Percentiles rank a stretch among this genome's conserved stretches.
phyloP scores from a whole-genome alignment of 208 protist species.

The Leishmania major region DNA sequence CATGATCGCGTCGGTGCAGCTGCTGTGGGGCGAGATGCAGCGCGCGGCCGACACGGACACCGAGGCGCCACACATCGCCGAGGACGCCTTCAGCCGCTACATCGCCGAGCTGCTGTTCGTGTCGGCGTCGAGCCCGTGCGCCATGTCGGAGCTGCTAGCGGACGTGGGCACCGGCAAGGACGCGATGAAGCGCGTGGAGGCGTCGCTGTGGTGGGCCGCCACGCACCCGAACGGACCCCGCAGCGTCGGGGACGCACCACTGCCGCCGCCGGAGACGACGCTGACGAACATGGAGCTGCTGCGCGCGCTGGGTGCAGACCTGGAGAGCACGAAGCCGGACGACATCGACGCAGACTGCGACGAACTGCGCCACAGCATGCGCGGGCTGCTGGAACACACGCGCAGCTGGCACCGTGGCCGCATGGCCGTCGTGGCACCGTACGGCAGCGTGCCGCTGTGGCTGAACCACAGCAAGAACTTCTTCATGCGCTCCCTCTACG shows the following conservation, averaged over 20 bases:
- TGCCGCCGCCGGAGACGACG: conserved; percentile 1
- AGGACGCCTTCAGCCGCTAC: conserved; percentile 1
- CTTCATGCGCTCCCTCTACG: conserved; percentile 18
- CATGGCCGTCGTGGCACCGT: conserved; percentile 8
- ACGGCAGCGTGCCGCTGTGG: conserved; percentile 24
- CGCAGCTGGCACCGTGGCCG: conserved; percentile 19
- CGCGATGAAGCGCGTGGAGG: conserved; percentile 15
- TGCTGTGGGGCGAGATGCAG: conserved; percentile 26
- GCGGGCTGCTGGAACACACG: conserved; percentile 21
- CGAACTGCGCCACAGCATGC: conserved; percentile 29
- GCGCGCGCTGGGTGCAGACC: conserved; percentile 3
- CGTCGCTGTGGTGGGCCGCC: conserved; percentile 11
- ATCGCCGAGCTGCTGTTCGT: conserved; percentile 14
- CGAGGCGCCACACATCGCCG: not conserved
- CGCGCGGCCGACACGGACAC: not conserved
- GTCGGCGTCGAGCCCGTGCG: conserved; percentile 3
- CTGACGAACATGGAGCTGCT: conserved; percentile 20
- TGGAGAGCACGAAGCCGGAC: conserved; percentile 5
- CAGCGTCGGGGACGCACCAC: not conserved
- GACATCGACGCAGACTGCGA: conserved; percentile 25
- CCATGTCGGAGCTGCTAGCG: conserved; percentile 13
- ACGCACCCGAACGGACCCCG: not conserved
- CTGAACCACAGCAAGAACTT: conserved; percentile 24
- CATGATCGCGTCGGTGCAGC: conserved; percentile 14
- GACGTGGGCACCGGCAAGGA: not conserved